Evolutionary conservation across 2,329 filamentous ascomycete species (phyloP).

Genomic region (Penicillium sclerotigenum): DNA sequence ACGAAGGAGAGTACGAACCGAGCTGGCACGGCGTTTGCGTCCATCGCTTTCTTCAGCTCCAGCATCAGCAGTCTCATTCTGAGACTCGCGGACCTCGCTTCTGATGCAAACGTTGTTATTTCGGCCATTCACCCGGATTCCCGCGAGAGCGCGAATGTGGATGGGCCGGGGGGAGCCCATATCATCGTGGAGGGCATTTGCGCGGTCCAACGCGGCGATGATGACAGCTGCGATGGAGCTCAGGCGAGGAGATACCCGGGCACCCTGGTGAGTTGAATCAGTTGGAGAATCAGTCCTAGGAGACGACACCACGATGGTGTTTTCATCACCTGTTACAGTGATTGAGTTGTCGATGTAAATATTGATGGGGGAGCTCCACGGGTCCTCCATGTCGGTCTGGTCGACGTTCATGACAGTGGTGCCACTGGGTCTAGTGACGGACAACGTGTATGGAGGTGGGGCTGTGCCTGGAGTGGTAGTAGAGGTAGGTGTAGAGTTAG

Average conservation of each 20-base stretch:
- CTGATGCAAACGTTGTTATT: background rate
- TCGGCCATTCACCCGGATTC: slow-evolving; percentile 23
- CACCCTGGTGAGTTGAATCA: background rate
- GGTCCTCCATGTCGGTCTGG: slow-evolving; percentile 18
- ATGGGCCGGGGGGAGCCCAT: background rate
- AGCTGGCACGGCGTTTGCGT: slow-evolving; percentile 5
- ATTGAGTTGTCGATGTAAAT: slow-evolving; percentile 40
- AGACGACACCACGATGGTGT: slow-evolving; percentile 27
- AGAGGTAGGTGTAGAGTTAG: background rate
- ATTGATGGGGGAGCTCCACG: slow-evolving; percentile 20
- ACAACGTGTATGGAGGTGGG: slow-evolving; percentile 26
- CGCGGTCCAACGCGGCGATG: slow-evolving; percentile 1
- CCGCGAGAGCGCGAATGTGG: slow-evolving; percentile 23
- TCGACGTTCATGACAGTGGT: slow-evolving; percentile 9
- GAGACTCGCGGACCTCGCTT: no score
- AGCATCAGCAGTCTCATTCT: background rate
- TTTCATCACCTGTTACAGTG: slow-evolving; percentile 33
- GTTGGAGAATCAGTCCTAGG: background rate
- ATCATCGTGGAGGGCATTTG: background rate
- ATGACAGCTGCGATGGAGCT: background rate
- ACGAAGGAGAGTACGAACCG: background rate
- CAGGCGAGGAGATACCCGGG: background rate
- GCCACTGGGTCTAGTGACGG: slow-evolving; percentile 2
- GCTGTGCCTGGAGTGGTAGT: slow-evolving; percentile 8
- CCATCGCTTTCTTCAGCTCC: background rate